A percentile compares a stretch with the other conserved stretches of the same genome.
phyloP scores from a whole-genome alignment of 352 stramenopile species.

The Phytophthora foliorum region DNA sequence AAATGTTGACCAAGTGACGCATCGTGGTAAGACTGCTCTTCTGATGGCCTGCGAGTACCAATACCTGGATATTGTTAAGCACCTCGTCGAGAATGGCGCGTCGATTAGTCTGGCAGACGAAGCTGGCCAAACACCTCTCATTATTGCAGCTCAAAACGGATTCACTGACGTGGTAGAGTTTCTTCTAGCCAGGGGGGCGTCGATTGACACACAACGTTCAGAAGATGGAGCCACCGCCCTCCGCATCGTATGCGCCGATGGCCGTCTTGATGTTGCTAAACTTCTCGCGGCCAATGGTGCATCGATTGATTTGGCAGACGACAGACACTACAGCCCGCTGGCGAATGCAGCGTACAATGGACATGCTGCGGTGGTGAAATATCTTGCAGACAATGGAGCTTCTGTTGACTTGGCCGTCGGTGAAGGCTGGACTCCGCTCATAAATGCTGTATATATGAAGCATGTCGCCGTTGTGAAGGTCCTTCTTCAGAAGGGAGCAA shows the following conservation, averaged over 20 bases:
- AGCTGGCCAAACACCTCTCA: too few species aligned
- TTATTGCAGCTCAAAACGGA: too few species aligned
- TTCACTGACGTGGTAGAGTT: too few species aligned
- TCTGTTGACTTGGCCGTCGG: not conserved
- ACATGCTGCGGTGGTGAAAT: not conserved
- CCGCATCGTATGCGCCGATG: not conserved
- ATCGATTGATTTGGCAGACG: slow-evolving; percentile 5
- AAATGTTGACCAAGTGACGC: too few species aligned
- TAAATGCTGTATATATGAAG: too few species aligned
- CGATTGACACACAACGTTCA: not conserved
- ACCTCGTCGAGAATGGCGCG: too few species aligned
- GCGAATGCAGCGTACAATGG: not conserved
- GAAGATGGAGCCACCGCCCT: slow-evolving; percentile 3
- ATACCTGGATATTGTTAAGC: too few species aligned
- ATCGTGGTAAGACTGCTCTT: too few species aligned
- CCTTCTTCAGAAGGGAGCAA: slow-evolving; percentile 1
- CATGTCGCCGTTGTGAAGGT: not conserved
- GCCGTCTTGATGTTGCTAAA: slow-evolving; percentile 1
- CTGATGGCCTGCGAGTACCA: too few species aligned
- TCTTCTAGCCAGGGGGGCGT: not conserved
- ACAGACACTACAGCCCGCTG: not conserved
- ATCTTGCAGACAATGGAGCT: not conserved
- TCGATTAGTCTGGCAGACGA: too few species aligned
- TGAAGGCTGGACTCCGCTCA: not conserved
- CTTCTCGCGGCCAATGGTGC: not conserved